phyloP scores from a whole-genome alignment of 257 asterid genomes.

The Asclepias syriaca region DNA sequence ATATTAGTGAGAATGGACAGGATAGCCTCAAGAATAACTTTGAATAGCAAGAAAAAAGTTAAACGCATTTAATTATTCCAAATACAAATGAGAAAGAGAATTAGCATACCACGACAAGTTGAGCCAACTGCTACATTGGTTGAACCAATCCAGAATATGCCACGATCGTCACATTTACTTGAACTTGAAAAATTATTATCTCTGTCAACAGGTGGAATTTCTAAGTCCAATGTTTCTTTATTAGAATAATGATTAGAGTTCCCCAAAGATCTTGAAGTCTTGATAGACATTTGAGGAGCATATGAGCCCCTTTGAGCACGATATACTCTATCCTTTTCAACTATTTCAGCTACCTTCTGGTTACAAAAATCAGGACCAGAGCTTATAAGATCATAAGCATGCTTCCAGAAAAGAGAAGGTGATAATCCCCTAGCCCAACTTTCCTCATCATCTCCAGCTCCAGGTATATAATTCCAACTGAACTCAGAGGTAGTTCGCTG shows the following conservation, averaged over 20 bases:
- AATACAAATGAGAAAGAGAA: constrained; percentile 11
- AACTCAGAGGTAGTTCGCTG: constrained; percentile 71
- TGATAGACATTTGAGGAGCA: constrained; percentile 64
- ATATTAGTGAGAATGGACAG: not conserved
- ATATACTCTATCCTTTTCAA: constrained; percentile 71
- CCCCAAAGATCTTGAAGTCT: constrained; percentile 35
- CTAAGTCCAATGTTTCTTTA: constrained; percentile 24
- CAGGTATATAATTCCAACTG: constrained; percentile 97
- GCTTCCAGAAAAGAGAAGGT: constrained; percentile 80
- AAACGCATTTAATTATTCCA: constrained; percentile 7
- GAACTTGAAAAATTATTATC: constrained; percentile 19
- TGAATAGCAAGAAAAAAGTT: not conserved
- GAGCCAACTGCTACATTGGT: constrained; percentile 69
- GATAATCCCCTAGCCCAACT: constrained; percentile 92
- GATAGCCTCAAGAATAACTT: not conserved
- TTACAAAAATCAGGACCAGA: constrained; percentile 78
- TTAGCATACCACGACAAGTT: constrained; percentile 44
- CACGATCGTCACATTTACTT: constrained; percentile 14
- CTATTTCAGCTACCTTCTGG: constrained; percentile 67
- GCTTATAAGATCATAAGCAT: constrained; percentile 70
- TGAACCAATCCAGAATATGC: constrained; percentile 56
- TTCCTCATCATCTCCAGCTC: constrained; percentile 99
- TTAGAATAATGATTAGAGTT: constrained; percentile 17
- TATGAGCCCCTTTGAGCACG: constrained; percentile 67
- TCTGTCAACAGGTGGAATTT: constrained; percentile 16